These are phyloP conservation scores for Podospora australis DNA, from an alignment of 495 filamentous ascomycete genomes.

Conservation along the genomic window DNA sequence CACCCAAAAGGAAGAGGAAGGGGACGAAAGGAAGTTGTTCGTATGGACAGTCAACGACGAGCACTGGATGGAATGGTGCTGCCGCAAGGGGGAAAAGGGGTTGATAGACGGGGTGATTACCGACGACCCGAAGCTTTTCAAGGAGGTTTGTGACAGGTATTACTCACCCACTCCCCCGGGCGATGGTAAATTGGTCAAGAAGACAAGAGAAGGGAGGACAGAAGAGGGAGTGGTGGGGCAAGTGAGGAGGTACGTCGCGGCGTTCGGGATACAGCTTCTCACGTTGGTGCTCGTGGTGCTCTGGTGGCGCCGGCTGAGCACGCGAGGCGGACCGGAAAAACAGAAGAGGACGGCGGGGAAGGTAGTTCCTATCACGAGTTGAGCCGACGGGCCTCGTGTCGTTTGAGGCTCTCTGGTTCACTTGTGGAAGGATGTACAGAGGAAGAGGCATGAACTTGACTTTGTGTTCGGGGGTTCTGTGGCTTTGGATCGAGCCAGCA, in stretches of 20 bases:
- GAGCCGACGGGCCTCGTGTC: too few species aligned
- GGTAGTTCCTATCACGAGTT: too few species aligned
- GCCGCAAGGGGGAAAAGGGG: slow-evolving; percentile 43
- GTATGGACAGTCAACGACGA: slow-evolving; percentile 83
- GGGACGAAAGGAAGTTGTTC: slow-evolving; percentile 57
- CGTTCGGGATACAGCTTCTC: slow-evolving; percentile 16
- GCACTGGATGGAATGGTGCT: slow-evolving; percentile 65
- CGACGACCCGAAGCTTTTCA: slow-evolving; percentile 47
- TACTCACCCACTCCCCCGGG: too few species aligned
- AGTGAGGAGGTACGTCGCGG: slow-evolving; percentile 12
- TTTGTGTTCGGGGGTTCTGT: too few species aligned
- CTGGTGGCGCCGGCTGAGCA: slow-evolving; percentile 14
- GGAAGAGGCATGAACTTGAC: too few species aligned
- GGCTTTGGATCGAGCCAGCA: too few species aligned
- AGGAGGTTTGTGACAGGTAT: slow-evolving; percentile 34
- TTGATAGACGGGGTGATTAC: slow-evolving; percentile 52
- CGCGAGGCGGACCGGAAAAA: slow-evolving; percentile 1
- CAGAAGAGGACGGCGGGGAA: not conserved
- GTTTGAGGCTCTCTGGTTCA: too few species aligned
- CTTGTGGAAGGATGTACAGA: too few species aligned
- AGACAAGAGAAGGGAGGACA: not conserved
- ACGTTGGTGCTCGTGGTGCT: slow-evolving; percentile 8
- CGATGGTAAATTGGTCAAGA: not conserved
- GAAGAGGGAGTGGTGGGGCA: not conserved
- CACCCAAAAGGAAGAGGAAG: too few species aligned